Conservation (phyloP, 208 protist genomes). For the Sergeia podlipaevii region DNA sequence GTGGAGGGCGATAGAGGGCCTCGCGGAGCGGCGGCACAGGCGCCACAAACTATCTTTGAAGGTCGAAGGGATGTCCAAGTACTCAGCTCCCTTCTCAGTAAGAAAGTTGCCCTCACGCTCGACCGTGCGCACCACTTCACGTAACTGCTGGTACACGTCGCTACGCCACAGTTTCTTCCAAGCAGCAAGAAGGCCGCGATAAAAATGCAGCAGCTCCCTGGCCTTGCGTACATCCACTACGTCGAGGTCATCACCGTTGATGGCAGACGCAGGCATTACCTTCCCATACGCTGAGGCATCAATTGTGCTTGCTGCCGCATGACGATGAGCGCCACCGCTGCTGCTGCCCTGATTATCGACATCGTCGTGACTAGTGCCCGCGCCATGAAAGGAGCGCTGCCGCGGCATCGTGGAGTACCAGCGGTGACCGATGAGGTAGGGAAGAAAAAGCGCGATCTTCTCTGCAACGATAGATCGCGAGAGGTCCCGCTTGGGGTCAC, state of each 20-base stretch:
- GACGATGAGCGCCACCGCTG: not conserved
- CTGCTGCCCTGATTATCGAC: constrained; percentile 12
- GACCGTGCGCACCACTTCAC: constrained; percentile 29
- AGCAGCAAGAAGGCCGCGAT: constrained; percentile 32
- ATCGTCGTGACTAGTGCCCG: not conserved
- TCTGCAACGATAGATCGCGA: constrained; percentile 55
- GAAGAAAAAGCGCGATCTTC: constrained; percentile 60
- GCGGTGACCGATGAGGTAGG: constrained; percentile 66
- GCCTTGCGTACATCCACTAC: constrained; percentile 9
- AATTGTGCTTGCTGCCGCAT: not conserved
- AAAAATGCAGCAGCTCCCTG: constrained; percentile 20
- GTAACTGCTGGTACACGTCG: constrained; percentile 65
- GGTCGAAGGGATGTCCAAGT: constrained; percentile 49
- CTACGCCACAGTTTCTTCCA: constrained; percentile 69
- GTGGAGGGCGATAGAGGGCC: constrained; percentile 61
- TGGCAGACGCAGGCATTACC: constrained; percentile 51
- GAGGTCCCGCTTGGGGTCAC: constrained; percentile 37
- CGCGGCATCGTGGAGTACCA: constrained; percentile 41
- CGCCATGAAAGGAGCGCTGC: not conserved
- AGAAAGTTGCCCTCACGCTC: constrained; percentile 56
- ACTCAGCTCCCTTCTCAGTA: constrained; percentile 22
- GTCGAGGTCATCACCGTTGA: constrained; percentile 30
- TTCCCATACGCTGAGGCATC: constrained; percentile 19
- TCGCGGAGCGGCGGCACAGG: constrained; percentile 47
- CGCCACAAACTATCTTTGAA: constrained; percentile 81